Base-by-base conservation (phyloP, 305 asterid species). In the Salvia sclarea region DNA sequence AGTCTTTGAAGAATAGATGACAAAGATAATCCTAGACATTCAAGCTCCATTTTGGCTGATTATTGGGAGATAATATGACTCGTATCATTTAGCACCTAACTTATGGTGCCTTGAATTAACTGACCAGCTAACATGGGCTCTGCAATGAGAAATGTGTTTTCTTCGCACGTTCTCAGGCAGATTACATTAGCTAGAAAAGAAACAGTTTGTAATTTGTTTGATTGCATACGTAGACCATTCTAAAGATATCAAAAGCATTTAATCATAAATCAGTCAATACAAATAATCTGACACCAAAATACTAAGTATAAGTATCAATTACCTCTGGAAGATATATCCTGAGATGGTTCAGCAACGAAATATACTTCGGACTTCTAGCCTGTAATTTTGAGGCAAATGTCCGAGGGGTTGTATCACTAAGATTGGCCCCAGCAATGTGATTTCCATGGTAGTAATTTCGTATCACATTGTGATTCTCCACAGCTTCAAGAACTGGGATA, bases 291-390 rank as follows among this genome's bases (percentile, higher is more conserved):
- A 68, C 35, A 57, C 13, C 38, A 54, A 52, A 58, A 12, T 56
- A 7, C 37, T n/a, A 59, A 52, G 65, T 8, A 31, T 13, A 75
- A 44, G 41, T 14, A 41, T 38, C 43, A 43, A 70, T 72, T 88
- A 93, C 98, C 98, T 93, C 98, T 38, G 98, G 98, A 78, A 93
- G 88, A 76, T 91, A 93, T 81, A 93, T 93, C 16, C 98, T 96
- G 25, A 93, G 94, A 84, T 93, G 98, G 76, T 93, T 93, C 76
- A 93, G 96, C 89, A 93, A 79, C 48, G 98, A 93, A 61, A 91
- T 91, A 79, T 93, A 93, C 65, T 90, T 93, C 8, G 97, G 97
- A 72, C 93, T 90, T 76, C 98, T 83, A 60, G 98, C 95, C 88
- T 88, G 98, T 78, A 93, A 82, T 78, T 85, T 91, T 48, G 98